phyloP scores from a whole-genome alignment of 1,284 basidiomycete genomes.

The Ustilago cynodontis region DNA sequence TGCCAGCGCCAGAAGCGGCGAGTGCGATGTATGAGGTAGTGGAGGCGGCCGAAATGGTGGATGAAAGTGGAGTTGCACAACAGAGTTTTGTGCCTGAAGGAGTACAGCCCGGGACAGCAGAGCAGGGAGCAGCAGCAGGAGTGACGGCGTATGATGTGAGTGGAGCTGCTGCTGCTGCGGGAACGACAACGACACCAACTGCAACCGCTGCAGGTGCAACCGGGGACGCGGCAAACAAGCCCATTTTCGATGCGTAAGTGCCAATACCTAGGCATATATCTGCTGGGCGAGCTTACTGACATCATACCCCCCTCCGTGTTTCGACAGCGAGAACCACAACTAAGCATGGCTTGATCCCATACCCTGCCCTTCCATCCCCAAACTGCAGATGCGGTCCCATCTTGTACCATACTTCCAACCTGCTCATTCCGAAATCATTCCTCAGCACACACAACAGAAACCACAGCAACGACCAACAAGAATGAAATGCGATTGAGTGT shows the following conservation, averaged over 20 bases:
- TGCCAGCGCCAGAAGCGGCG: constrained; percentile 95
- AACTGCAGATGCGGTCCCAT: too few relatives aligned
- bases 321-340: too few relatives aligned
- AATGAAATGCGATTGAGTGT: too few relatives aligned
- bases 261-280: too few relatives aligned
- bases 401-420: too few relatives aligned
- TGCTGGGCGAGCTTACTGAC: too few relatives aligned
- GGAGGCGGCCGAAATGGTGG: constrained; percentile 76
- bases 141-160: constrained; percentile 32
- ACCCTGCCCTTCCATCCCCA: too few relatives aligned
- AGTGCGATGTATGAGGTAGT: constrained; percentile 93
- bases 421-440: too few relatives aligned
- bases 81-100: constrained; percentile 79
- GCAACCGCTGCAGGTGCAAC: background rate
- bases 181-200: constrained; percentile 10
- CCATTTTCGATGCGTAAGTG: constrained; percentile 54
- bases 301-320: too few relatives aligned
- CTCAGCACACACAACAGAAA: too few relatives aligned
- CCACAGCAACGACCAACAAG: too few relatives aligned
- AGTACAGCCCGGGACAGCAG: constrained; percentile 12
- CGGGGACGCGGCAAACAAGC: constrained; percentile 14
- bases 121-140: constrained; percentile 9
- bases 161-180: constrained; percentile 2
- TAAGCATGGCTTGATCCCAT: too few relatives aligned
- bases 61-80: constrained; percentile 79